A percentile compares a stretch with the other conserved stretches of the same genome.
Evolutionary conservation across 2,329 filamentous ascomycete species (phyloP).

Genomic region (Saccharata proteae): DNA sequence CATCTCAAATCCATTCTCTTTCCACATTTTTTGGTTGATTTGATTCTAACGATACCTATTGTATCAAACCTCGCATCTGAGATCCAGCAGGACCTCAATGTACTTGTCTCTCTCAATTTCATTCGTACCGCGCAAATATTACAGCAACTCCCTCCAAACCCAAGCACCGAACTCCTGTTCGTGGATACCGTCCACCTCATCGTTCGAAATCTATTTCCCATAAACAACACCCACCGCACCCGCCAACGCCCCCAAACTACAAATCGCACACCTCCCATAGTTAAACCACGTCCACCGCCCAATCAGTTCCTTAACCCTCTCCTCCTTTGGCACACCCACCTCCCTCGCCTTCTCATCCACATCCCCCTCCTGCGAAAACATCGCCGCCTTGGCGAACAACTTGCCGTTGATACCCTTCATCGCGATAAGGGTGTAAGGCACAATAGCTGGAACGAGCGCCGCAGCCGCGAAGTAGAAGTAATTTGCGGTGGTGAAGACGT

Average conservation of each 20-base stretch:
- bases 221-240: conserved; percentile 5
- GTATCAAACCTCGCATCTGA: no score
- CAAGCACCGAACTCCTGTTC: no score
- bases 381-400: conserved; percentile 11
- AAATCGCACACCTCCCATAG: conserved; percentile 7
- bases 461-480: conserved; percentile 14
- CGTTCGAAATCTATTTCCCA: no score
- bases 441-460: conserved; percentile 12
- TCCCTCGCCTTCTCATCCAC: conserved; percentile 8
- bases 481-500: no score
- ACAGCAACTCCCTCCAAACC: no score
- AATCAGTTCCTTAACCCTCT: conserved; percentile 13
- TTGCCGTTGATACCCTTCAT: conserved; percentile 13
- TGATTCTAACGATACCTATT: no score
- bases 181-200: no score
- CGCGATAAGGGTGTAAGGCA: conserved; percentile 15
- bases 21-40: conserved; percentile 2
- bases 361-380: conserved; percentile 1
- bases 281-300: conserved; percentile 15
- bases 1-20: background rate
- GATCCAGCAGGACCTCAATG: no score
- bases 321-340: conserved; percentile 10
- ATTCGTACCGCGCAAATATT: no score
- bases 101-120: no score
- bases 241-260: conserved; percentile 2